Percentiles rank a stretch among this genome's conserved stretches.
These are phyloP conservation scores for Cytospora leucostoma DNA, from an alignment of 2,329 filamentous ascomycete genomes.

Conservation along the genomic window DNA sequence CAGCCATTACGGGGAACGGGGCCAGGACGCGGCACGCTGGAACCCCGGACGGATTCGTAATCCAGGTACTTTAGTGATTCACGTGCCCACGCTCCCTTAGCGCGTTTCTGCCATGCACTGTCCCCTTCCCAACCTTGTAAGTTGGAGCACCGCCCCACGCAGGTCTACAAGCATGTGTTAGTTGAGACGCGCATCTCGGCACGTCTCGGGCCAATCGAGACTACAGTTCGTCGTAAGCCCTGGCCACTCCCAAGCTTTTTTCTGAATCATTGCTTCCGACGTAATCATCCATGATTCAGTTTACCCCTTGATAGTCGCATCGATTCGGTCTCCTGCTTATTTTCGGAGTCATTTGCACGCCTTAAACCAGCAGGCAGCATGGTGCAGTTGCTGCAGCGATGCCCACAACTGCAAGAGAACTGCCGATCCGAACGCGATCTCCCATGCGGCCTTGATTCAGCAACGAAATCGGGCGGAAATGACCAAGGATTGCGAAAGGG, in stretches of 20 bases:
- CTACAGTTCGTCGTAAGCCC: slow-evolving; percentile 17
- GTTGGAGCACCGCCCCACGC: neutral
- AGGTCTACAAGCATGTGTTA: neutral
- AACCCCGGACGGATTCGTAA: too few relatives aligned
- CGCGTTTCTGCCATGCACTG: slow-evolving; percentile 11
- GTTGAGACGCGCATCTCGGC: slow-evolving; percentile 23
- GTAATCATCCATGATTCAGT: slow-evolving; percentile 22
- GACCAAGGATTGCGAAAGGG: neutral
- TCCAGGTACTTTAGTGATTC: too few relatives aligned
- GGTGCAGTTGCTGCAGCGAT: slow-evolving; percentile 4
- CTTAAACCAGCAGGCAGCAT: neutral
- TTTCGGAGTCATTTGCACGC: neutral
- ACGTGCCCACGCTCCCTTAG: neutral
- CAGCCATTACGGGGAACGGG: neutral
- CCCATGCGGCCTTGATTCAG: neutral
- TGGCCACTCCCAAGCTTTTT: slow-evolving; percentile 14
- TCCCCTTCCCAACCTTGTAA: slow-evolving; percentile 15
- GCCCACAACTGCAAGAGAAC: neutral
- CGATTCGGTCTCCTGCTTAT: slow-evolving; percentile 13
- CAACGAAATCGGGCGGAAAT: neutral
- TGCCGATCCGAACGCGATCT: neutral
- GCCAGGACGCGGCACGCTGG: neutral
- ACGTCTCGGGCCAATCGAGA: slow-evolving; percentile 25
- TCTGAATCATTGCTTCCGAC: slow-evolving; percentile 8
- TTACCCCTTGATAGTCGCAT: slow-evolving; percentile 7